Evolutionary conservation across 2,329 filamentous ascomycete genomes (phyloP), one percentile per base, ranked within the genome.

Genomic region (Teratosphaeria destructans): DNA sequence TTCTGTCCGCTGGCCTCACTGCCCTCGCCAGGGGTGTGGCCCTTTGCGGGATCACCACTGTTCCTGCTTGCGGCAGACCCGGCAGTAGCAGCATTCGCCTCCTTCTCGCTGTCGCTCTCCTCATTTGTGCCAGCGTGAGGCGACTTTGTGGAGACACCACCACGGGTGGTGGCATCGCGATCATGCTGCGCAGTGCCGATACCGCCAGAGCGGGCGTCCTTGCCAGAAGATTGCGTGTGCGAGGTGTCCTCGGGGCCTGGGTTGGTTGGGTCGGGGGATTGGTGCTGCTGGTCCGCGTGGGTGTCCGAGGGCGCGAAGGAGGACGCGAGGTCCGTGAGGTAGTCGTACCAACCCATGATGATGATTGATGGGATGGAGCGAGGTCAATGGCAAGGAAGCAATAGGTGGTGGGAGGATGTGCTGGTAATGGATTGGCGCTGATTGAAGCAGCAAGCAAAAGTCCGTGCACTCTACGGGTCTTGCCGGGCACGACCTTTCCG

Each of bases 251-350:
- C 75, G 10, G 52, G 26, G 23, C 43, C 63, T 35, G 79, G 74
- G 65, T 77, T 76, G 66, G 79, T 76, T 7, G 43, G 43, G 43
- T 49, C 43, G n/a, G 43, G 43, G 16, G 43, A 49, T 23, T 49
- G 43, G 66, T 81, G 77, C 62, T 77, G 37, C 71, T 82, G 81
- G 76, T 87, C 84, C 74, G 82, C 81, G 71, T 85, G 79, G 67
- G 79, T 78, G 73, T 85, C 79, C 29, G 53, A 55, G 23, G 53
- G 53, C 14, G 34, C 29, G 78, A 84, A 84, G 78, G 80, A 85
- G 78, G 80, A 84, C 78, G 80, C 84, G 79, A 81, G 76, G 74
- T 85, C 82, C 75, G 79, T 78, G 77, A 86, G 80, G 76, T 84
- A 82, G 73, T 85, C 82, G 74, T 82, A 78, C 77, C 86, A 77